phyloP scores from a whole-genome alignment of 345 rosid genomes.

The Corchorus olitorius region DNA sequence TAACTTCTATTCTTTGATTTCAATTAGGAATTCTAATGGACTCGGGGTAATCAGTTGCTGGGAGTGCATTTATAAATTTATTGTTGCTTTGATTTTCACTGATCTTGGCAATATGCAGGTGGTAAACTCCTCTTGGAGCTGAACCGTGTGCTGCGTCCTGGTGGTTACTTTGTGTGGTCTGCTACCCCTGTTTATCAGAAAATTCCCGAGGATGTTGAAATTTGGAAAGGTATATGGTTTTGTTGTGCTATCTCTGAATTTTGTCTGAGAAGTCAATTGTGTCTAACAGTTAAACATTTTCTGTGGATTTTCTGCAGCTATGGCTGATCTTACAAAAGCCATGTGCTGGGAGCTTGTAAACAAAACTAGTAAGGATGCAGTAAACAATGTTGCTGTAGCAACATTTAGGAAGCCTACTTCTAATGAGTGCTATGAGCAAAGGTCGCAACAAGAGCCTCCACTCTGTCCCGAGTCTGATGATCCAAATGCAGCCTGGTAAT shows the following conservation, averaged over 20 bases:
- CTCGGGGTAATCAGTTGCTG: not conserved
- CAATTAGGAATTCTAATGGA: not conserved
- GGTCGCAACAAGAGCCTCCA: constrained; percentile 74
- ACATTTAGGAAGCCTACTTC: constrained; percentile 76
- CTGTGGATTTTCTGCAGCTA: constrained; percentile 58
- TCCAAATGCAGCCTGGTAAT: constrained; percentile 91
- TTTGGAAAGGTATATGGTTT: constrained; percentile 75
- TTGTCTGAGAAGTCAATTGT: constrained; percentile 21
- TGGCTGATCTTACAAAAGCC: constrained; percentile 69
- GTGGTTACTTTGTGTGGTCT: constrained; percentile 96
- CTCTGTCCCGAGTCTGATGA: constrained; percentile 79
- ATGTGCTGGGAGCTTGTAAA: constrained; percentile 94
- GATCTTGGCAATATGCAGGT: constrained; percentile 43
- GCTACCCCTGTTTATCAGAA: constrained; percentile 96
- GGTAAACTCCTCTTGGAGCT: constrained; percentile 94
- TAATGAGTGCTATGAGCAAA: constrained; percentile 76
- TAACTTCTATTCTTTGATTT: not conserved
- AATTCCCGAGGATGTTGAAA: constrained; percentile 70
- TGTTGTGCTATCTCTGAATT: not conserved
- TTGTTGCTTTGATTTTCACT: constrained; percentile 7
- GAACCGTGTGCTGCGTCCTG: constrained; percentile 86
- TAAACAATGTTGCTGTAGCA: constrained; percentile 81
- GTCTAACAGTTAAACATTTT: constrained; percentile 26
- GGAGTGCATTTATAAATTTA: not conserved
- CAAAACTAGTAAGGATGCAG: constrained; percentile 57